A percentile compares a stretch with the other conserved stretches of the same genome.
phyloP scores from a whole-genome alignment of 108 stramenopile species.

The Asterionellopsis glacialis region DNA sequence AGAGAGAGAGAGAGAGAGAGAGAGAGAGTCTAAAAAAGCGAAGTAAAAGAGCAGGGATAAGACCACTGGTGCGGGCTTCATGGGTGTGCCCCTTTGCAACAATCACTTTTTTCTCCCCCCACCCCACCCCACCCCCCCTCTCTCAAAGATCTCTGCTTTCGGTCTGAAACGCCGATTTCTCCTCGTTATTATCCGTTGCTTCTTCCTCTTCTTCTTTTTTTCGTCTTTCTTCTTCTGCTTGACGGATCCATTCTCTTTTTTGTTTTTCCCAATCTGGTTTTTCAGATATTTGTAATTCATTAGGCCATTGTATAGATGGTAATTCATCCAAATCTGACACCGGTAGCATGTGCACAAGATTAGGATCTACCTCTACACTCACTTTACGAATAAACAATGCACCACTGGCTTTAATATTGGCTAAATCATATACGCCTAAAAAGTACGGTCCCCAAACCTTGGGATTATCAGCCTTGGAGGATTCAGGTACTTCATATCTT shows the following conservation, averaged over 20 bases:
- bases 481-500: conserved; percentile 56
- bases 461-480: conserved; percentile 36
- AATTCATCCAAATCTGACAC: conserved; percentile 50
- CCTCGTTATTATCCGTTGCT: no score
- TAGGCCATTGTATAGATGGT: conserved; percentile 70
- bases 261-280: conserved; percentile 30
- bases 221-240: not conserved
- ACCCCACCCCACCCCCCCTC: no score
- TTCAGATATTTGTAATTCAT: conserved; percentile 31
- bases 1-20: no score
- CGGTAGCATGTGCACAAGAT: conserved; percentile 62
- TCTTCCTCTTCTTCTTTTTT: not conserved
- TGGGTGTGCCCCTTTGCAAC: no score
- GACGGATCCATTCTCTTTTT: conserved; percentile 1
- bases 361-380: conserved; percentile 60
- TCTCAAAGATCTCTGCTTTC: no score
- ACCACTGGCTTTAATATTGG: conserved; percentile 58
- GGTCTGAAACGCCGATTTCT: no score
- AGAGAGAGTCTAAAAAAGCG: no score
- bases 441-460: conserved; percentile 88
- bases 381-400: conserved; percentile 86
- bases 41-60: no score
- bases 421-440: conserved; percentile 82
- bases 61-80: no score
- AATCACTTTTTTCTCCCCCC: no score